These are phyloP conservation scores for Haberlea rhodopensis DNA, from an alignment of 257 asterid species.

Conservation along the genomic window DNA sequence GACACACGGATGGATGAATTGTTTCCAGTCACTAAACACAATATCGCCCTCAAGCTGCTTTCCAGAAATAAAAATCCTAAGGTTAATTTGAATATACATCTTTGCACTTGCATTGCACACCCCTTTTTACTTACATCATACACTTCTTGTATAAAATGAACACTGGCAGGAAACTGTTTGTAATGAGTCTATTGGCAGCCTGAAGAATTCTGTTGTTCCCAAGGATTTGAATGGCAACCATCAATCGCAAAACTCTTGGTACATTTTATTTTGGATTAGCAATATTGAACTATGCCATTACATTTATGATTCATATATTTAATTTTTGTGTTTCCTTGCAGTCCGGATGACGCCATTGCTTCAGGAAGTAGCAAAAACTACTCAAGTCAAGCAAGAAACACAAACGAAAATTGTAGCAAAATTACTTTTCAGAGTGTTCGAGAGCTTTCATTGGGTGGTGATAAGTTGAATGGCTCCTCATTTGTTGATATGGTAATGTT, in stretches of 20 bases:
- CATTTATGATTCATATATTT: conserved; percentile 23
- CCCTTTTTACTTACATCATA: neutral
- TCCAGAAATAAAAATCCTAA: conserved; percentile 48
- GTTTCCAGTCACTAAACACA: conserved; percentile 64
- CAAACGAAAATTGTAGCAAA: conserved; percentile 35
- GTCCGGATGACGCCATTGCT: conserved; percentile 37
- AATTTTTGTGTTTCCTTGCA: conserved; percentile 31
- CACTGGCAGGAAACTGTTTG: conserved; percentile 50
- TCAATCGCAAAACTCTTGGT: conserved; percentile 43
- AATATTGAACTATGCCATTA: conserved; percentile 5
- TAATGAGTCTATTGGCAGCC: conserved; percentile 29
- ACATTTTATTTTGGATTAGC: conserved; percentile 23
- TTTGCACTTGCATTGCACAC: neutral
- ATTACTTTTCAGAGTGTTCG: conserved; percentile 63
- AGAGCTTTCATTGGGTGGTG: conserved; percentile 58
- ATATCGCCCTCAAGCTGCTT: conserved; percentile 46
- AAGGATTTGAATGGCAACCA: conserved; percentile 36
- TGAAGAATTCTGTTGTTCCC: conserved; percentile 33
- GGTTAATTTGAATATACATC: conserved; percentile 36
- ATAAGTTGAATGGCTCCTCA: conserved; percentile 41
- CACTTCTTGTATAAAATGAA: conserved; percentile 17
- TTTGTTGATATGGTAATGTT: conserved; percentile 68
- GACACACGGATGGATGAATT: conserved; percentile 61
- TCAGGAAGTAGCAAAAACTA: conserved; percentile 38
- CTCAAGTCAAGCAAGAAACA: conserved; percentile 33